A percentile compares a stretch with the other conserved stretches of the same genome.
Evolutionary conservation across 768 basidiomycete species (phyloP).

Genomic region (Suillus variegatus): DNA sequence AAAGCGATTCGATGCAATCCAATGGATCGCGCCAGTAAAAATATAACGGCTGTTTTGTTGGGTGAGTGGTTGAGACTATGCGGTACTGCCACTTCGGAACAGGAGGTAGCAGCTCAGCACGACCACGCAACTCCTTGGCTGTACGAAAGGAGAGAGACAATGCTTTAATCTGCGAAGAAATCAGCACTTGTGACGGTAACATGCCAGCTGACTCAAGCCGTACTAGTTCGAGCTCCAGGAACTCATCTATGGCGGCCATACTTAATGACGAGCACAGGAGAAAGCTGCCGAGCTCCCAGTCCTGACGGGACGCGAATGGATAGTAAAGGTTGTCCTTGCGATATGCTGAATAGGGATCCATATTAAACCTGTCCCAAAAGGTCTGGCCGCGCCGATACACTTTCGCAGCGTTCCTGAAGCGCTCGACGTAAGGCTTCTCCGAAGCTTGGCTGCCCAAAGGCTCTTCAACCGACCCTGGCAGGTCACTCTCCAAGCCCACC

Average conservation of each 20-base stretch:
- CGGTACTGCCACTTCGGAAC: not conserved
- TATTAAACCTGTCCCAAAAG: no score
- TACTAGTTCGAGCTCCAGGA: not conserved
- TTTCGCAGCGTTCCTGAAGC: not conserved
- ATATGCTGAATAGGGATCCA: no score
- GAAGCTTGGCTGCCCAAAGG: no score
- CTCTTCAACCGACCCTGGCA: no score
- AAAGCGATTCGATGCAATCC: no score
- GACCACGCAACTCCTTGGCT: not conserved
- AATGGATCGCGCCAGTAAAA: not conserved
- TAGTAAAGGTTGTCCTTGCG: no score
- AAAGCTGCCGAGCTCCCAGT: no score
- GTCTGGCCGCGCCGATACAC: not conserved
- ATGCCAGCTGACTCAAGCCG: no score
- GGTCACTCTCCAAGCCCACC: no score
- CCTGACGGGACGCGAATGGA: no score
- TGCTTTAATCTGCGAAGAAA: not conserved
- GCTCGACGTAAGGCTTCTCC: not conserved
- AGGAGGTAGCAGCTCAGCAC: not conserved
- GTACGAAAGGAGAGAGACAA: not conserved
- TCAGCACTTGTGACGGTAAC: not conserved
- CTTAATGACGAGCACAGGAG: no score
- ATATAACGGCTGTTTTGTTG: not conserved
- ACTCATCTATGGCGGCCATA: no score
- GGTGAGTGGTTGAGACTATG: not conserved